Conservation (phyloP, 2,329 filamentous ascomycete species). For the Trichothecium roseum region DNA sequence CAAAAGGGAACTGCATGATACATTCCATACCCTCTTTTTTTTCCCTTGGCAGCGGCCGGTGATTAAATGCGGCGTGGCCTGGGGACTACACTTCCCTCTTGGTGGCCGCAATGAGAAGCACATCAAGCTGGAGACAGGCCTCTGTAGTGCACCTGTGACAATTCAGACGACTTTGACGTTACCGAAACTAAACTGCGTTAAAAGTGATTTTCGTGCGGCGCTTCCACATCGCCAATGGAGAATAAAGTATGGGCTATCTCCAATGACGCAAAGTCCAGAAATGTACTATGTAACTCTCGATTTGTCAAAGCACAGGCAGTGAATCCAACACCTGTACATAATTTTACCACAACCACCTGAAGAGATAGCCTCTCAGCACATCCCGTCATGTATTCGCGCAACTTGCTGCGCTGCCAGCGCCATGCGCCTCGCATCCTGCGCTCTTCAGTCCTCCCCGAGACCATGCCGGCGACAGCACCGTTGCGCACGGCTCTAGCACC, state of each 20-base stretch:
- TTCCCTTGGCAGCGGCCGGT: conserved; percentile 11
- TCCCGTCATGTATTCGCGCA: not conserved
- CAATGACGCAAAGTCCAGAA: too few species aligned
- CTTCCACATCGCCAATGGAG: too few species aligned
- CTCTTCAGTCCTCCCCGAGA: not conserved
- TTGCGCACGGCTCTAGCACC: too few species aligned
- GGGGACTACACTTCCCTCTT: conserved; percentile 31
- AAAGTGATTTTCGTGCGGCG: too few species aligned
- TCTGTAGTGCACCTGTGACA: too few species aligned
- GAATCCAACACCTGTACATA: too few species aligned
- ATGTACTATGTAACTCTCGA: too few species aligned
- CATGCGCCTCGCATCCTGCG: not conserved
- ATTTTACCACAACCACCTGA: too few species aligned
- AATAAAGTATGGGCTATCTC: too few species aligned
- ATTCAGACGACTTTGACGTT: too few species aligned
- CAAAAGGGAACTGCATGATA: conserved; percentile 38
- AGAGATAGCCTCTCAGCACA: not conserved
- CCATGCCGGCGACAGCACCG: not conserved
- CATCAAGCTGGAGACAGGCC: conserved; percentile 18
- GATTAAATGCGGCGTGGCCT: conserved; percentile 18
- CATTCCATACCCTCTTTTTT: conserved; percentile 11
- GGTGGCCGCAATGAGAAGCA: conserved; percentile 35
- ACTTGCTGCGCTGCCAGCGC: not conserved
- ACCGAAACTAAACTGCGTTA: too few species aligned
- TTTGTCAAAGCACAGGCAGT: too few species aligned